Evolutionary conservation across 2,329 filamentous ascomycete genomes (phyloP), one percentile per base, ranked within the genome.

Genomic region (Stachybotrys chlorohalonatus): DNA sequence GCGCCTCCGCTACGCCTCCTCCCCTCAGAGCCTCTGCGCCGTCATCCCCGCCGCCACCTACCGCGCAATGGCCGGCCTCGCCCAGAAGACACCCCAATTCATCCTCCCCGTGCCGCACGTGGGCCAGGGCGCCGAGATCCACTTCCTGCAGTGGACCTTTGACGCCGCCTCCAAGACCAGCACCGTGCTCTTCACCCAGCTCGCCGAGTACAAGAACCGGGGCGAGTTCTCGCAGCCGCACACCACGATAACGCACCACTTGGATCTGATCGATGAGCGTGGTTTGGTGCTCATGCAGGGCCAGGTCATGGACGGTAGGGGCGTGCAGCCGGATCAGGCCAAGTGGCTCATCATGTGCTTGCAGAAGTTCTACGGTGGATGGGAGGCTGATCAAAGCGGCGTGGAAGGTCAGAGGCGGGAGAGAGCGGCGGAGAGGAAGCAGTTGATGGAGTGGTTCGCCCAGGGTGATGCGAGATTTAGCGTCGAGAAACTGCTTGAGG

Each of bases 131-230:
- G 90, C 91, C 50, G 94, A 97, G 71, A 91, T 99, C 49, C 94
- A 99, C 73, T 96, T 95, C 70, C 73, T 99, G 58, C 93, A 99
- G 72, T 99, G 95, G 90, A 89, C 88, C 0, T 96, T 96, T 71
- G 92, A 95, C 57, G 73, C 71, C 24, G 74, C 75, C 55, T 80
- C 78, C 16, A 73, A 79, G 57, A 86, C 84, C 4, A 83, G 81
- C 56, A 90, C 87, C 0, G 86, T 97, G 6, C 84, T 99, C 39
- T 97, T 99, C 74, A 99, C 94, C 1, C 89, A 94, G 66, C 79
- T 99, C 36, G 93, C 90, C 15, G 90, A 96, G 68, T 99, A 88
- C 75, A 96, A 97, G 77, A 74, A 90, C 55, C 81, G 93, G 52
- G 92, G 92, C 52, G 89, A 96, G 70, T 99, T 85, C 66, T 90